Evolutionary conservation across 2,329 filamentous ascomycete species (phyloP).

Genomic region (Colletotrichum sp.): DNA sequence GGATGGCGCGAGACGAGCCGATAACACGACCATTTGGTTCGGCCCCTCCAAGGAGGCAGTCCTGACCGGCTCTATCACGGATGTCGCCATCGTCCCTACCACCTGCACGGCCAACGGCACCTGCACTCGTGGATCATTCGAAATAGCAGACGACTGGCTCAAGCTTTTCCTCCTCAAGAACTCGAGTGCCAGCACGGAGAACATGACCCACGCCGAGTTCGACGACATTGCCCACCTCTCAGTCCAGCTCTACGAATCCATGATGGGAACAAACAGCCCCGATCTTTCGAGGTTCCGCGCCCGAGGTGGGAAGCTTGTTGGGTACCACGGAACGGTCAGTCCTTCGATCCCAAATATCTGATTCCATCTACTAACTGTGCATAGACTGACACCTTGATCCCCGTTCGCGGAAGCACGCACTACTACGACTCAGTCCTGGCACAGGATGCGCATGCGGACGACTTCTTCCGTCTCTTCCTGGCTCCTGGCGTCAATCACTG

Average conservation of each 20-base stretch:
- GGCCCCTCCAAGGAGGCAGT: not conserved
- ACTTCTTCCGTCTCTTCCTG: not conserved
- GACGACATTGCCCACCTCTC: not conserved
- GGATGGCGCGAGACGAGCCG: not conserved
- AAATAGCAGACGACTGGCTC: not conserved
- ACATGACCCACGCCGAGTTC: not conserved
- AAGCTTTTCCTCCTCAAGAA: not conserved
- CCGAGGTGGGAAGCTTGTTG: not conserved
- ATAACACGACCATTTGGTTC: not conserved
- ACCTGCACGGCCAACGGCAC: not conserved
- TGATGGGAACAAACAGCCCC: not conserved
- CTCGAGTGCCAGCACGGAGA: not conserved
- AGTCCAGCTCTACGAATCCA: not conserved
- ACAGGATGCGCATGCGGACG: not conserved
- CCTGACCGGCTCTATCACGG: not conserved
- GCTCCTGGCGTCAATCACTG: not conserved
- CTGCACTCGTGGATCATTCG: not conserved
- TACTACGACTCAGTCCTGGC: not conserved
- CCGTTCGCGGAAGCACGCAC: not conserved
- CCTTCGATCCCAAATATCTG: not conserved
- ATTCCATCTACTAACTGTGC: not conserved
- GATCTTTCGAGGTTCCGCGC: not conserved
- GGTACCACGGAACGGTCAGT: not conserved
- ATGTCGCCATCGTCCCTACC: not conserved
- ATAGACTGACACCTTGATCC: not conserved